Percentiles rank a stretch among this genome's conserved stretches.
Evolutionary conservation across 1,139 yeast species (phyloP).

Genomic region (Wickerhamiella pararugosa): DNA sequence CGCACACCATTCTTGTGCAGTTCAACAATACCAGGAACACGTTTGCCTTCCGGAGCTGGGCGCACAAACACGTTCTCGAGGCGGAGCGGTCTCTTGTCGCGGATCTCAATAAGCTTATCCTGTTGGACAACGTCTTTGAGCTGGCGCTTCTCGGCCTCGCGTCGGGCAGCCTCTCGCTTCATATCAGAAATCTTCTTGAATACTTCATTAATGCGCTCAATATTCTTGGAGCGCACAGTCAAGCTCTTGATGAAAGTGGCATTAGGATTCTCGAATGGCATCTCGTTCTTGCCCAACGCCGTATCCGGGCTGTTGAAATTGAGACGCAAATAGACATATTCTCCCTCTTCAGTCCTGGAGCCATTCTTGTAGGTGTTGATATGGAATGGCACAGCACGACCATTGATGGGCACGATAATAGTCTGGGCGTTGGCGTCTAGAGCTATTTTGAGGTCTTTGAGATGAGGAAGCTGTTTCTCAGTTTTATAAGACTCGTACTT

Average conservation of each 20-base stretch:
- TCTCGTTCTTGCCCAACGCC: conserved; percentile 52
- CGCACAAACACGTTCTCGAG: conserved; percentile 81
- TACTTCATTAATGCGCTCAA: conserved; percentile 82
- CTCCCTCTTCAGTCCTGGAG: conserved; percentile 92
- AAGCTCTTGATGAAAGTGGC: conserved; percentile 78
- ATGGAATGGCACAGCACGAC: conserved; percentile 97
- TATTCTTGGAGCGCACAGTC: conserved; percentile 79
- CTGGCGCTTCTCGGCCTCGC: conserved; percentile 83
- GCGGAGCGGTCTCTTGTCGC: conserved; percentile 67
- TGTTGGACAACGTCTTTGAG: conserved; percentile 92
- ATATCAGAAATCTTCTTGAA: conserved; percentile 82
- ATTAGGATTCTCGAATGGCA: conserved; percentile 85
- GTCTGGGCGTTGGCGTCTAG: conserved; percentile 84
- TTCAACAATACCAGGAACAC: conserved; percentile 79
- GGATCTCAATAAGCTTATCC: conserved; percentile 70
- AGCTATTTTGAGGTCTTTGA: conserved; percentile 70
- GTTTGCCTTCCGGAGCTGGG: conserved; percentile 93
- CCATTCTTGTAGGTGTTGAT: conserved; percentile 90
- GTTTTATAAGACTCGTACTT: conserved; percentile 88
- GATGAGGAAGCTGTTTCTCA: conserved; percentile 81
- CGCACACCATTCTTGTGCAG: conserved; percentile 95
- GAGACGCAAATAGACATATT: conserved; percentile 74
- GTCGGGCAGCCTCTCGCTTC: conserved; percentile 80
- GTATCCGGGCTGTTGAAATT: conserved; percentile 91
- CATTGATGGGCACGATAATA: conserved; percentile 77